phyloP scores from a whole-genome alignment of 345 rosid species.

The Lepidium didymum region DNA sequence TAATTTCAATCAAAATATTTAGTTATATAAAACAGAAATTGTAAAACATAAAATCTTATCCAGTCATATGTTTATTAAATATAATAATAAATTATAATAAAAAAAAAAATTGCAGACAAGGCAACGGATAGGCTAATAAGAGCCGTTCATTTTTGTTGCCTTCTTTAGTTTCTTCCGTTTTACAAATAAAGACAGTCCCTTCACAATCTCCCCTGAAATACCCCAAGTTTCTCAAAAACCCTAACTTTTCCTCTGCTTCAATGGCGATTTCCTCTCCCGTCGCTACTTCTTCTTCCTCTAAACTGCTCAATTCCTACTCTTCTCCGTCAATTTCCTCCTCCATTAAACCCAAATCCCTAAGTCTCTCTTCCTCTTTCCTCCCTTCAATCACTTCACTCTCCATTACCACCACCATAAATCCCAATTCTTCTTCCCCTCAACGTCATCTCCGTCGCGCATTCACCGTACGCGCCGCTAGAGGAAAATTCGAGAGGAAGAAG shows the following conservation, averaged over 20 bases:
- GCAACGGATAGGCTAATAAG: constrained; percentile 10
- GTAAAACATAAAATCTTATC: background rate
- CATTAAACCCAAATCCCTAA: constrained; percentile 22
- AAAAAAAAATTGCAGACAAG: background rate
- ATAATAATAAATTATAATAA: background rate
- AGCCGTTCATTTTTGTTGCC: background rate
- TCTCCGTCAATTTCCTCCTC: constrained; percentile 14
- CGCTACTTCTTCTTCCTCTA: constrained; percentile 32
- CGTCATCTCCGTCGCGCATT: constrained; percentile 21
- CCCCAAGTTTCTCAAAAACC: background rate
- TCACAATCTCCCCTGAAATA: background rate
- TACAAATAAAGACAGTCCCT: background rate
- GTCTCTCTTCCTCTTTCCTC: constrained; percentile 59
- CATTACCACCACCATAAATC: constrained; percentile 4
- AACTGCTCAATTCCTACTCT: constrained; percentile 29
- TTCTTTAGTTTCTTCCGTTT: background rate
- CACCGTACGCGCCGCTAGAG: constrained; percentile 59
- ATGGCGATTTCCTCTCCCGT: constrained; percentile 54
- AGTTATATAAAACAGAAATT: too few species aligned
- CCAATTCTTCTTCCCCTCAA: constrained; percentile 1
- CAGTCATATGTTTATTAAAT: background rate
- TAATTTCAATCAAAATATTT: too few species aligned
- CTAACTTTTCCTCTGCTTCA: constrained; percentile 7
- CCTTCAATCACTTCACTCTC: constrained; percentile 26
- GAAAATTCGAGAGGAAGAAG: constrained; percentile 76